Evolutionary conservation across 1,139 yeast species (phyloP).

Genomic region (Blastobotrys illinoisensis): DNA sequence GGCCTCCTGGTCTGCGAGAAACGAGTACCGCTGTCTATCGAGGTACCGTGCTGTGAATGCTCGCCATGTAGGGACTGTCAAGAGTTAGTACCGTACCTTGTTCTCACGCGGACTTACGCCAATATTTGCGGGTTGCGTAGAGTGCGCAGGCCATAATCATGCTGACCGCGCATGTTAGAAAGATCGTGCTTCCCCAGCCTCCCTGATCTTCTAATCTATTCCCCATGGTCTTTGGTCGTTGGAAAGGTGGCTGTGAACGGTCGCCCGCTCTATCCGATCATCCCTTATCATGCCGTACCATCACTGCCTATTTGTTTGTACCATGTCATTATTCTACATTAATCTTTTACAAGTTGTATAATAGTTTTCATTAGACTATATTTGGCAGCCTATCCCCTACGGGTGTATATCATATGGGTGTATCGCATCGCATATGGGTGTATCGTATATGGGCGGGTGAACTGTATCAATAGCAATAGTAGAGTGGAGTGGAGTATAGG

Average conservation of each 20-base stretch:
- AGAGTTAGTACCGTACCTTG: neutral
- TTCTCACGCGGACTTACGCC: slow-evolving; percentile 5
- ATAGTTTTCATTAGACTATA: too few species aligned
- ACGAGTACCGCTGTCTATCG: slow-evolving; percentile 31
- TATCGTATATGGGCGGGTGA: too few species aligned
- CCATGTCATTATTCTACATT: too few species aligned
- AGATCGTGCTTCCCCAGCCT: slow-evolving; percentile 7
- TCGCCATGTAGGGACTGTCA: slow-evolving; percentile 6
- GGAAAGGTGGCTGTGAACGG: neutral
- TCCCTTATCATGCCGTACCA: too few species aligned
- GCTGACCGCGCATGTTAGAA: slow-evolving; percentile 1
- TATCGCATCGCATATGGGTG: too few species aligned
- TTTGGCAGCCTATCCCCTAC: too few species aligned
- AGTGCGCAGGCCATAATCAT: neutral
- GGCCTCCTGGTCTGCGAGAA: slow-evolving; percentile 54
- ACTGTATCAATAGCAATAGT: too few species aligned
- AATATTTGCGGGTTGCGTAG: slow-evolving; percentile 1
- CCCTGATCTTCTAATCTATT: neutral
- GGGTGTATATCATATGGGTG: too few species aligned
- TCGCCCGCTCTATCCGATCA: neutral
- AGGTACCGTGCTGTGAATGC: neutral
- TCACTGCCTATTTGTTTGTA: too few species aligned
- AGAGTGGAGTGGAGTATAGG: too few species aligned
- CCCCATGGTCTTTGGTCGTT: neutral
- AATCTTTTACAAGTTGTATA: too few species aligned